These are phyloP conservation scores for Salix udensis DNA, from an alignment of 345 rosid species.

Conservation along the genomic window DNA sequence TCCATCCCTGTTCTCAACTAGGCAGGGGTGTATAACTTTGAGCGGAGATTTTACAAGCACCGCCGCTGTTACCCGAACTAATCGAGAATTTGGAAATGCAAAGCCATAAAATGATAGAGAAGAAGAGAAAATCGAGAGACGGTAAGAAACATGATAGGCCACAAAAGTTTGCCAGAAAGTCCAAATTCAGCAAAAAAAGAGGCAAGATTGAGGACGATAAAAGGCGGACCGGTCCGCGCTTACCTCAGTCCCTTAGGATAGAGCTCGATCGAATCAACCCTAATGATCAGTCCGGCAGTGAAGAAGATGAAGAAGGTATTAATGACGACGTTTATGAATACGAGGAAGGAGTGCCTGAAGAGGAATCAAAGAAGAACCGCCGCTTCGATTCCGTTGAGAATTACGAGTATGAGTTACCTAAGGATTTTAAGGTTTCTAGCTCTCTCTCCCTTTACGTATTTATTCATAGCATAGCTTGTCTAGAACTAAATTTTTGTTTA, in stretches of 20 bases:
- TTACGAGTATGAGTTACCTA: constrained; percentile 65
- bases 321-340: constrained; percentile 68
- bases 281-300: not conserved
- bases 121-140: constrained; percentile 17
- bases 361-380: constrained; percentile 72
- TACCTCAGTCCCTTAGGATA: constrained; percentile 57
- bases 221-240: constrained; percentile 59
- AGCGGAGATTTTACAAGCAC: not conserved
- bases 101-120: constrained; percentile 13
- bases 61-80: not conserved
- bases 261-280: constrained; percentile 49
- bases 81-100: not conserved
- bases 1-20: too few relatives aligned
- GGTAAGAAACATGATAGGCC: not conserved
- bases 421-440: constrained; percentile 51
- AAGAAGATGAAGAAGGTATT: constrained; percentile 39
- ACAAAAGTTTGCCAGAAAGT: not conserved
- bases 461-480: not conserved
- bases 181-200: constrained; percentile 3
- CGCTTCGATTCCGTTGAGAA: constrained; percentile 71
- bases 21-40: not conserved
- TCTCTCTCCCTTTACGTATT: not conserved
- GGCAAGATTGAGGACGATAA: not conserved
- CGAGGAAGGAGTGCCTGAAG: constrained; percentile 70
- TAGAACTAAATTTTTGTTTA: too few relatives aligned